phyloP scores from a whole-genome alignment of 1,139 yeast species.

The Schwanniomyces etchellsii region DNA sequence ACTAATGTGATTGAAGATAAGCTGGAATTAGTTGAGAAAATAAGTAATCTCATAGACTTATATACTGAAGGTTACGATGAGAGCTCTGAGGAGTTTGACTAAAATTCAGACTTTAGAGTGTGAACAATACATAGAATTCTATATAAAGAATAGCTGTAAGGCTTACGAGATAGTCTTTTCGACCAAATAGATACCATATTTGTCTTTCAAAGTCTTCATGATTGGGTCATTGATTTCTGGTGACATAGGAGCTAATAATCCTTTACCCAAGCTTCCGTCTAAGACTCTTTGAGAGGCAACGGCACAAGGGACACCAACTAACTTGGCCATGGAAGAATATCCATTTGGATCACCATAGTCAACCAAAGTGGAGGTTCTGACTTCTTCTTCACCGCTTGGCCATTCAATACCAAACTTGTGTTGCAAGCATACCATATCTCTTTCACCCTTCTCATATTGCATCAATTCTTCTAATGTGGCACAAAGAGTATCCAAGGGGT shows the following conservation, averaged over 20 bases:
- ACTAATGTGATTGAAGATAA: constrained; percentile 56
- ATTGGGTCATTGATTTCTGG: constrained; percentile 87
- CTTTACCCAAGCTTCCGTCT: constrained; percentile 70
- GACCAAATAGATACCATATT: constrained; percentile 78
- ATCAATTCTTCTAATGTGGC: constrained; percentile 92
- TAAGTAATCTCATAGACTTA: constrained; percentile 43
- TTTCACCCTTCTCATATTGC: constrained; percentile 95
- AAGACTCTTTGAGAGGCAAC: constrained; percentile 87
- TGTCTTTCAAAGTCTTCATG: constrained; percentile 86
- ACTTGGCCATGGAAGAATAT: constrained; percentile 97
- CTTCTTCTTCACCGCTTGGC: constrained; percentile 87
- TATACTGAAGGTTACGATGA: constrained; percentile 58
- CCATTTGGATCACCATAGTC: constrained; percentile 93
- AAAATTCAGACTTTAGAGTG: constrained; percentile 1
- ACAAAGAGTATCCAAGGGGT: constrained; percentile 93
- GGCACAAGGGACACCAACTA: constrained; percentile 98
- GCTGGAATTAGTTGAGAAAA: constrained; percentile 55
- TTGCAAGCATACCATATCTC: constrained; percentile 91
- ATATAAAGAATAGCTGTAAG: background rate
- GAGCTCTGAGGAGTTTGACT: constrained; percentile 28
- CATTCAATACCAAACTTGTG: constrained; percentile 97
- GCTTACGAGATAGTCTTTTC: constrained; percentile 65
- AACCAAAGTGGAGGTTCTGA: constrained; percentile 91
- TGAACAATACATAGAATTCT: background rate
- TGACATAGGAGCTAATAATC: constrained; percentile 89